Percentiles rank a stretch among this genome's conserved stretches.
These are phyloP conservation scores for Coniosporium apollinis DNA, from an alignment of 495 filamentous ascomycete genomes.

Conservation along the genomic window DNA sequence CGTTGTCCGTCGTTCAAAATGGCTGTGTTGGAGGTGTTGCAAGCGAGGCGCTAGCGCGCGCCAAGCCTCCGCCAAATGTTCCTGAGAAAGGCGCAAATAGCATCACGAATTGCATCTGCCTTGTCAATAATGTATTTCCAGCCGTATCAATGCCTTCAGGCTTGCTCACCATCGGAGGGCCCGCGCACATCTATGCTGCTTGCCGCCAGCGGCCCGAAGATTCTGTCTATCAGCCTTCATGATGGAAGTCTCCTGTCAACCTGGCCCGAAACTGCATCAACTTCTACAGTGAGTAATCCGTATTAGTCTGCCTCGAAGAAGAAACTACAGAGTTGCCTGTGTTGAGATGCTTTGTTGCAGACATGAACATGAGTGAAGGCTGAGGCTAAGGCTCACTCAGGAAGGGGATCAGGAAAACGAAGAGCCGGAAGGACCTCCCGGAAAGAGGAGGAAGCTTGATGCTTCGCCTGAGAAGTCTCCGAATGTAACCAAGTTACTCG, in stretches of 20 bases:
- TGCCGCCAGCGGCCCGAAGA: slow-evolving; percentile 36
- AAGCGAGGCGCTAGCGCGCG: slow-evolving; percentile 2
- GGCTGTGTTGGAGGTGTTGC: too few relatives aligned
- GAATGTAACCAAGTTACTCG: slow-evolving; percentile 23
- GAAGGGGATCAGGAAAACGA: slow-evolving; percentile 13
- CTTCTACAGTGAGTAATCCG: slow-evolving; percentile 6
- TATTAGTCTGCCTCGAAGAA: too few relatives aligned
- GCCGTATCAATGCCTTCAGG: slow-evolving; percentile 37
- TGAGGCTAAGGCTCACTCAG: slow-evolving; percentile 5
- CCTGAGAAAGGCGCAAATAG: not conserved
- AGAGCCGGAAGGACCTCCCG: slow-evolving; percentile 27
- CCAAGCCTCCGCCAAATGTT: not conserved
- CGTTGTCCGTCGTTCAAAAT: too few relatives aligned
- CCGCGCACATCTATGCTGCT: slow-evolving; percentile 28
- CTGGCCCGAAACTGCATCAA: slow-evolving; percentile 31
- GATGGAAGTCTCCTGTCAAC: slow-evolving; percentile 28
- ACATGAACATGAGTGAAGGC: too few relatives aligned
- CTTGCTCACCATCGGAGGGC: slow-evolving; percentile 23
- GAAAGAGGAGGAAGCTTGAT: slow-evolving; percentile 36
- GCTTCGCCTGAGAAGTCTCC: slow-evolving; percentile 5
- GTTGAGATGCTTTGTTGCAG: too few relatives aligned
- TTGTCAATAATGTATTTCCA: slow-evolving; percentile 8
- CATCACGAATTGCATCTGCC: not conserved
- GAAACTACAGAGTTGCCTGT: too few relatives aligned
- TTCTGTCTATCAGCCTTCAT: slow-evolving; percentile 32